These are phyloP conservation scores for Carex pumila DNA, from an alignment of 176 grass and related monocot genomes.

Conservation along the genomic window DNA sequence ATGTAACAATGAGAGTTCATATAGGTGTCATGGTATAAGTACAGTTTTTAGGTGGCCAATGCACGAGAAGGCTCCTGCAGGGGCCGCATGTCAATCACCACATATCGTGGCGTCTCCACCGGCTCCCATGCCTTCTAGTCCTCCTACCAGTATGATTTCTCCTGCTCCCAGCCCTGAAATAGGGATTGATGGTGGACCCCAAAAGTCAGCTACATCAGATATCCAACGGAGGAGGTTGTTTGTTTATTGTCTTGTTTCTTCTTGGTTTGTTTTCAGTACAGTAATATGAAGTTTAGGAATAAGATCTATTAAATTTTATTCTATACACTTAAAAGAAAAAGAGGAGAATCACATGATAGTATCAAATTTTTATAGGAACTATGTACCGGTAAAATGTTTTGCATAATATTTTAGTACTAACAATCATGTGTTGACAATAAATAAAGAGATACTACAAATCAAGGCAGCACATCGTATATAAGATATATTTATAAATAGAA, in stretches of 20 bases:
- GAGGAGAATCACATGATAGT: slow-evolving; percentile 2
- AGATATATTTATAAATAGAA: slow-evolving; percentile 14
- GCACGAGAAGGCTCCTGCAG: slow-evolving; percentile 16
- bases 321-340: background rate
- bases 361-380: background rate
- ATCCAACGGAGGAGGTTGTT: slow-evolving; percentile 17
- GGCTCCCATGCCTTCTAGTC: slow-evolving; percentile 20
- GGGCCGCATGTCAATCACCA: background rate
- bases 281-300: slow-evolving; percentile 21
- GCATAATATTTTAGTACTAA: background rate
- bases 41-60: slow-evolving; percentile 28
- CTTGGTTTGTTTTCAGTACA: slow-evolving; percentile 31
- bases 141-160: slow-evolving; percentile 19
- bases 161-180: slow-evolving; percentile 21
- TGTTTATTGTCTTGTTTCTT: slow-evolving; percentile 7
- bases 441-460: background rate
- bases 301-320: slow-evolving; percentile 10
- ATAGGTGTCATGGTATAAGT: slow-evolving; percentile 53
- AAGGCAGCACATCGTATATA: background rate
- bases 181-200: slow-evolving; percentile 26
- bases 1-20: slow-evolving; percentile 25
- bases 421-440: background rate
- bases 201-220: slow-evolving; percentile 22
- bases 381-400: background rate
- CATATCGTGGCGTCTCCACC: slow-evolving; percentile 19